Evolutionary conservation across 2,329 filamentous ascomycete genomes (phyloP), one percentile per base, ranked within the genome.

Genomic region (Blastomyces gilchristii): DNA sequence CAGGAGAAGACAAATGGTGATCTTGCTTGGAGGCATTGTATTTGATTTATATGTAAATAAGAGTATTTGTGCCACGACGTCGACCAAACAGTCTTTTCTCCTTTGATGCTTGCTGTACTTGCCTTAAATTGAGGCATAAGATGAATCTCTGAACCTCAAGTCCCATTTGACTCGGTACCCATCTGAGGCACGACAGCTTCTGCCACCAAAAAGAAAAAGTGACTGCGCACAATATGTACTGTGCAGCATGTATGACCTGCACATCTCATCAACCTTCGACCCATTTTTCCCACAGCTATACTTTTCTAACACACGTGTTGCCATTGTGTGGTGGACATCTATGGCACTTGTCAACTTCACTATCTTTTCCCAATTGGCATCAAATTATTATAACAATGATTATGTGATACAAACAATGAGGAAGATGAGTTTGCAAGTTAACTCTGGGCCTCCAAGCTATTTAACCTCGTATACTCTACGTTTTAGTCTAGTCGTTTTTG

Each of bases 41-140:
- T 53, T 59, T 59, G 16, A 47, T 59, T 49, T 59, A 59, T 37
- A 59, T 75, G 70, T 75, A 75, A 72, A 74, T 75, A 74, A 69
- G 67, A 28, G 28, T 71, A 70, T 72, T 70, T 68, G 65, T 71
- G 68, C 66, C 63, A 69, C 65, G 71, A 69, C 72, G 68, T 71
- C 71, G 67, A 69, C 49, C 41, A 58, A 34, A 58, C 47, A n/a
- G n/a, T 71, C n/a, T 45, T 45, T 45, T 45, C 16, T 45, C 16
- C 16, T 45, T 18, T 45, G 12, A 7, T 43, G 8, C 31, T 61
- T 16, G 69, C 62, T 65, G 64, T 68, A 63, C 68, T 59, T 37
- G 64, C 64, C 68, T 18, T 41, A 3, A n/a, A 37, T 25, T 22
- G 34, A 28, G n/a, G 31, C 28, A 31, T 5, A 37, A 8, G 12